Evolutionary conservation across 2,329 filamentous ascomycete species (phyloP).

Genomic region (Fusarium cyanostomum): DNA sequence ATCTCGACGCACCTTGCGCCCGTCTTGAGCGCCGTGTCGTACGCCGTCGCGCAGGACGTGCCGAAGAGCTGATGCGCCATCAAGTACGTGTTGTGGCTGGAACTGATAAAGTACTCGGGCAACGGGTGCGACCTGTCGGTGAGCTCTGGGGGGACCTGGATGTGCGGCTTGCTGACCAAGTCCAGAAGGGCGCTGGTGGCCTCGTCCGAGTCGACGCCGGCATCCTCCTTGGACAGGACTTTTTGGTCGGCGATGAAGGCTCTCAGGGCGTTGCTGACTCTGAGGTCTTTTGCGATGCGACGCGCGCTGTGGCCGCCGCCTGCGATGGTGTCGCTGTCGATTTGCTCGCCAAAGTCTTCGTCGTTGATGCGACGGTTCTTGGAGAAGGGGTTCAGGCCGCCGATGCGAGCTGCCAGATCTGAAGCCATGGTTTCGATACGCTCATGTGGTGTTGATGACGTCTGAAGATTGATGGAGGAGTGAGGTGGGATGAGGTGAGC

Average conservation of each 20-base stretch:
- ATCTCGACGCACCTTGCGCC: constrained; percentile 78
- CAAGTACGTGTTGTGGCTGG: constrained; percentile 78
- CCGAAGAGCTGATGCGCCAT: constrained; percentile 76
- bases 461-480: constrained; percentile 8
- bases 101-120: constrained; percentile 77
- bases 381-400: constrained; percentile 46
- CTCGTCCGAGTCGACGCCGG: constrained; percentile 53
- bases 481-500: constrained; percentile 24
- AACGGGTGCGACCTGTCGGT: constrained; percentile 68
- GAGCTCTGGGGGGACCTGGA: constrained; percentile 63
- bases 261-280: constrained; percentile 67
- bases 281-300: constrained; percentile 61
- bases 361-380: constrained; percentile 43
- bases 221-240: constrained; percentile 60
- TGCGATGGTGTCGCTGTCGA: constrained; percentile 57
- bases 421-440: constrained; percentile 26
- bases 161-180: constrained; percentile 66
- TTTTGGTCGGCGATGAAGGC: constrained; percentile 63
- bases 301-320: constrained; percentile 68
- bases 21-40: constrained; percentile 68
- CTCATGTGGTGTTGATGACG: constrained; percentile 7
- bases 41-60: constrained; percentile 68
- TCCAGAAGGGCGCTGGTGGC: constrained; percentile 57
- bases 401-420: constrained; percentile 44
- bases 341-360: constrained; percentile 48